Evolutionary conservation across 2,329 filamentous ascomycete species (phyloP), one percentile per base, ranked within the genome.

Genomic region (Cladophialophora chaetospira): DNA sequence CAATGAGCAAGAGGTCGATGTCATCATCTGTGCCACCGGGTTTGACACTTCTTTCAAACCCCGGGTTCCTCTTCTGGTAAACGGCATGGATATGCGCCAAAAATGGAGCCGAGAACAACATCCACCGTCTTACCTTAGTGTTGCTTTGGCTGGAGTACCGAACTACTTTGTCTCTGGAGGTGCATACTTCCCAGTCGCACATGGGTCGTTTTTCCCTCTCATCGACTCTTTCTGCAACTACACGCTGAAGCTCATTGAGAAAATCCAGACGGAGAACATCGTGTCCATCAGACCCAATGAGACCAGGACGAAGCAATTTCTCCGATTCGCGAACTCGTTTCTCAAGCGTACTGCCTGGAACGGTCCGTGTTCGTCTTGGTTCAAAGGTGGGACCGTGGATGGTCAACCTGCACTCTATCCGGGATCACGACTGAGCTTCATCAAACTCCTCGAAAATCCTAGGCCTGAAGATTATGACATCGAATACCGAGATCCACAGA

Each of bases 321-420:
- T 23, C 4, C 64, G 65, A 15, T 70, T 69, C 47, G 61, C 59
- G 0, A 67, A 73, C 38, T 62, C 68, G 47, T 67, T 68, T 46
- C 53, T 70, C 25, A 67, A 71, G 52, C 62, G 65, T 19, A 70
- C 66, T 4, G 66, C 68, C 0, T 58, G 46, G 50, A 42, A 35
- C 10, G 23, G 31, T n/a, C 21, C 15, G 9, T 62, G 59, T 38
- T 23, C 35, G 15, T 35, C 28, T 21, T 50, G 46, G 46, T 50
- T 15, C n/a, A 59, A 59, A 17, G 42, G 44, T 5, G 35, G 44
- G 5, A 53, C 17, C 2, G 19, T 29, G 4, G 60, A 60, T 33
- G 57, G 60, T 10, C 70, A 72, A 55, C 69, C 70, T 19, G 69
- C 68, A 5, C 69, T 75, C 17, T 76, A 68, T 53, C 73, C 73